phyloP scores from a whole-genome alignment of 306 rosid genomes.

The Rubus parviflorus region DNA sequence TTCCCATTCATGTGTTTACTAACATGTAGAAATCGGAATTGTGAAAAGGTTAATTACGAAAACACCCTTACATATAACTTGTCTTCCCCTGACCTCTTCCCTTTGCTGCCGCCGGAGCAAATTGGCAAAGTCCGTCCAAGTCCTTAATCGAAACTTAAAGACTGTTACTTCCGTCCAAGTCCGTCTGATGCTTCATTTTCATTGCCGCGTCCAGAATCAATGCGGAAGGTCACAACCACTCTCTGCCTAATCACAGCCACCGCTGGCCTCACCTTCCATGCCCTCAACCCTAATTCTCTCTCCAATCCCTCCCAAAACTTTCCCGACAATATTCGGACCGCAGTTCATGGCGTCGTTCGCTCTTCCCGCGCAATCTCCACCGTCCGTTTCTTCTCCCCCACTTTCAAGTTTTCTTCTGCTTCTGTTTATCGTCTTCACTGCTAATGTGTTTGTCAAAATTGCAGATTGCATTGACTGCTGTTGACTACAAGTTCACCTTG shows the following conservation, averaged over 20 bases:
- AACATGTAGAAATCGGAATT: no score
- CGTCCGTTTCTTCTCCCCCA: slow-evolving; percentile 35
- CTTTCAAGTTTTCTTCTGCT: not conserved
- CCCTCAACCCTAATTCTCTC: slow-evolving; percentile 23
- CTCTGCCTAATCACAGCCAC: slow-evolving; percentile 24
- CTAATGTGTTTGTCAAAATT: not conserved
- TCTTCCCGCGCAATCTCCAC: slow-evolving; percentile 71
- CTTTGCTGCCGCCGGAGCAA: no score
- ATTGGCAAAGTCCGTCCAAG: no score
- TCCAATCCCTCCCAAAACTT: slow-evolving; percentile 8
- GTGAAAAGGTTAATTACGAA: no score
- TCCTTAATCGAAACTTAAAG: no score
- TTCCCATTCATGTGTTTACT: no score
- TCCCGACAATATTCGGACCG: slow-evolving; percentile 29
- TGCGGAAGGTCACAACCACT: slow-evolving; percentile 37
- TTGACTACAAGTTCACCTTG: slow-evolving; percentile 69
- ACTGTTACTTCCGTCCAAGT: no score
- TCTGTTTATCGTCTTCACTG: not conserved
- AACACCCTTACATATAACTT: no score
- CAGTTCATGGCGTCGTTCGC: slow-evolving; percentile 60
- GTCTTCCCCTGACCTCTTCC: no score
- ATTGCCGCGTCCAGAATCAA: no score
- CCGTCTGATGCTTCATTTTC: no score
- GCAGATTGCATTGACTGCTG: slow-evolving; percentile 59
- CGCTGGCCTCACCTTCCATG: slow-evolving; percentile 24